Conservation (phyloP, 768 basidiomycete genomes). For the Suillus luteus region DNA sequence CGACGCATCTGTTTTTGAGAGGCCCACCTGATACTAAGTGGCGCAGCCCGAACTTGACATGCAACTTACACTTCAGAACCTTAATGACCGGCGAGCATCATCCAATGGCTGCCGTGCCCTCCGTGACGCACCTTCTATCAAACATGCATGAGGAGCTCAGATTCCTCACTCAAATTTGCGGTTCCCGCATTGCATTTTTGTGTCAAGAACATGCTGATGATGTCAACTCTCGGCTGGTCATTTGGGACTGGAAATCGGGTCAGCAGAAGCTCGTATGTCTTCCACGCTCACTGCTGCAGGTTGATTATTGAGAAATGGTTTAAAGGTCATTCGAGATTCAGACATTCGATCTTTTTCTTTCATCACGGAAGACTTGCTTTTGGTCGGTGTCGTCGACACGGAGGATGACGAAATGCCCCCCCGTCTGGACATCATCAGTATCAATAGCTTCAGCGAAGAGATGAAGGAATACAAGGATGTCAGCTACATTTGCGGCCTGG, state of each 20-base stretch:
- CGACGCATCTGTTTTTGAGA: neutral
- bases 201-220: conserved; percentile 17
- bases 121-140: conserved; percentile 18
- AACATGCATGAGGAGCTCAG: conserved; percentile 10
- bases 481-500: conserved; percentile 28
- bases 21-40: conserved; percentile 7
- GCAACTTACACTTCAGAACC: conserved; percentile 30
- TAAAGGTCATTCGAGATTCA: conserved; percentile 24
- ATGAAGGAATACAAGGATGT: conserved; percentile 17
- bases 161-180: conserved; percentile 37
- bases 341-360: conserved; percentile 37
- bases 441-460: conserved; percentile 15
- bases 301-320: neutral
- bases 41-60: conserved; percentile 22
- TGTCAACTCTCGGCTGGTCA: conserved; percentile 20
- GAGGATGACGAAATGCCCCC: conserved; percentile 10
- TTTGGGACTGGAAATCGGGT: conserved; percentile 40
- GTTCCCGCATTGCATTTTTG: conserved; percentile 33
- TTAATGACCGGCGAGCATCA: conserved; percentile 34
- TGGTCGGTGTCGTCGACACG: conserved; percentile 23
- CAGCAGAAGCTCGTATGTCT: conserved; percentile 30
- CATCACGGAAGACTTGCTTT: conserved; percentile 33
- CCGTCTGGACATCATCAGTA: conserved; percentile 23
- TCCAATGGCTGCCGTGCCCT: conserved; percentile 20
- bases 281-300: neutral